A percentile compares a stretch with the other conserved stretches of the same genome.
Conservation (phyloP, 371 early-diverging fungal genomes). For the Mortierella polycephala region DNA sequence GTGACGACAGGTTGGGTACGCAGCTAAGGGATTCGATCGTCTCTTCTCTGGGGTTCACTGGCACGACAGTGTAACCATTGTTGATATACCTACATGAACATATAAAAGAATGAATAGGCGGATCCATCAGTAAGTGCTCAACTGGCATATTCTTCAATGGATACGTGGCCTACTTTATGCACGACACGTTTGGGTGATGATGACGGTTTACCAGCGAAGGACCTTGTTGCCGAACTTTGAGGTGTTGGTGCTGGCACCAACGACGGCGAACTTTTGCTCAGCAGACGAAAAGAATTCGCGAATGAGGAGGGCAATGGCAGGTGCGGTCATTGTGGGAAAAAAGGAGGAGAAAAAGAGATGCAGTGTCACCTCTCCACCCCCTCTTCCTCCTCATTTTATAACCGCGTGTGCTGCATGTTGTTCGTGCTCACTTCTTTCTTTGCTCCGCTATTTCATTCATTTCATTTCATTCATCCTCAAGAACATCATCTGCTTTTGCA, state of each 20-base stretch:
- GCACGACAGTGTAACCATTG: conserved; percentile 46
- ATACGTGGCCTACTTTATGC: too few species aligned
- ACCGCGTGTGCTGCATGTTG: too few species aligned
- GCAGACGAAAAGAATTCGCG: conserved; percentile 35
- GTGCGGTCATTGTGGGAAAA: conserved; percentile 3
- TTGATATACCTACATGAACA: conserved; percentile 33
- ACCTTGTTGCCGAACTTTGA: conserved; percentile 86
- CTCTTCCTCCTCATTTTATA: too few species aligned
- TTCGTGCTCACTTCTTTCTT: too few species aligned
- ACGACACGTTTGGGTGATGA: too few species aligned
- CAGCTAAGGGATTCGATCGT: conserved; percentile 39
- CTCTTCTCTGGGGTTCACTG: conserved; percentile 48
- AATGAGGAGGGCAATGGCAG: conserved; percentile 17
- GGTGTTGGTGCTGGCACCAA: conserved; percentile 77
- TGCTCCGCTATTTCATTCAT: too few species aligned
- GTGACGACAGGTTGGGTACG: conserved; percentile 30
- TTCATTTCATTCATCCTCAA: too few species aligned
- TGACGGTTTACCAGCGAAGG: conserved; percentile 69
- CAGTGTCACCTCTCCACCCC: neutral
- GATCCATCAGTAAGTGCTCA: too few species aligned
- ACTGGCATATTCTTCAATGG: too few species aligned
- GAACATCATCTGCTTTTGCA: too few species aligned
- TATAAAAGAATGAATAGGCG: too few species aligned
- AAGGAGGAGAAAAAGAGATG: neutral
- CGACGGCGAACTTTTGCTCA: conserved; percentile 70